Percentiles rank a stretch among this genome's conserved stretches.
Conservation (phyloP, 2,329 filamentous ascomycete genomes). For the Colletotrichum magnum region DNA sequence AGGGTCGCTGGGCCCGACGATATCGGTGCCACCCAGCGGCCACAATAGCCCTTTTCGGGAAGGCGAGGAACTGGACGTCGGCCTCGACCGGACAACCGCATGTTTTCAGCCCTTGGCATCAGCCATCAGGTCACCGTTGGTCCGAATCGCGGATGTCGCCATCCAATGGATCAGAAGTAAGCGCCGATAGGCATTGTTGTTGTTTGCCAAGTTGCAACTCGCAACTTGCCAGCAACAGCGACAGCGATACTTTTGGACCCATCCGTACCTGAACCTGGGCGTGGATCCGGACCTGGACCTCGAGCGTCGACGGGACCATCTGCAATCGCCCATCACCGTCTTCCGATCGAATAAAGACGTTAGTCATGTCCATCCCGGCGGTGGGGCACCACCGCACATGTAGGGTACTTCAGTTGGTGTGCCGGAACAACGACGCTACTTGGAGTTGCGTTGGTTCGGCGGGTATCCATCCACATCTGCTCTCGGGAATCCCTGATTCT, state of each 20-base stretch:
- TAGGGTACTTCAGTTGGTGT: no score
- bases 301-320: not conserved
- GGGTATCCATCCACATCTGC: conserved; percentile 6
- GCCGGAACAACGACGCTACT: not conserved
- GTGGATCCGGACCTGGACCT: not conserved
- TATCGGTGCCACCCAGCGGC: conserved; percentile 29
- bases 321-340: not conserved
- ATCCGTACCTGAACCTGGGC: no score
- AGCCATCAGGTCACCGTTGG: conserved; percentile 31
- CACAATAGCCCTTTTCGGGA: conserved; percentile 30
- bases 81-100: conserved; percentile 21
- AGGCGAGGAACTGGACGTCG: conserved; percentile 1
- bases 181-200: no score
- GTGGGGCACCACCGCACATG: no score
- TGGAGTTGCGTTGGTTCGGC: conserved; percentile 37
- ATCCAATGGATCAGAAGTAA: not conserved
- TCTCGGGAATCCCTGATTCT: conserved; percentile 9
- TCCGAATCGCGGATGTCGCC: conserved; percentile 1
- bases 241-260: no score
- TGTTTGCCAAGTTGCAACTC: not conserved
- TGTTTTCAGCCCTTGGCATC: conserved; percentile 33
- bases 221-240: not conserved
- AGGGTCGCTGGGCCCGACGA: conserved; percentile 6
- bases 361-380: no score
- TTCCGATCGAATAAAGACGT: no score